Evolutionary conservation across 2,329 filamentous ascomycete species (phyloP), one percentile per base, ranked within the genome.

Genomic region (Neonectria faginata): DNA sequence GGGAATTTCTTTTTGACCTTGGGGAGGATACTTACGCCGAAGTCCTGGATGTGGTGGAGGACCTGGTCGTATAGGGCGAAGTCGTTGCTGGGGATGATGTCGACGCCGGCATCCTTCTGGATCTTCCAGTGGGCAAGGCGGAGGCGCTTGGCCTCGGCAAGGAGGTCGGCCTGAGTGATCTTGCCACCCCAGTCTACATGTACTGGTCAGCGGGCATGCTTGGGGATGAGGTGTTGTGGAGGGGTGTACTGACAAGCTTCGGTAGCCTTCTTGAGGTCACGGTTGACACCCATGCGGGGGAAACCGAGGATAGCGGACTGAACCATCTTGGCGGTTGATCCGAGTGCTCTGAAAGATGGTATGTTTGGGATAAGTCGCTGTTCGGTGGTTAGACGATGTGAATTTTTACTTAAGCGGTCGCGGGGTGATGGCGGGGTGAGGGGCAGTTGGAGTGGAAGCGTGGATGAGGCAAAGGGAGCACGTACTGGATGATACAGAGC

Each of bases 191-290:
- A 99, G 84, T 89, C 85, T 82, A 58, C 48, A 25, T 36, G 33
- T 80, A 67, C 71, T 57, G 75, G 70, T 67, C 58, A 73, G 69
- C 27, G 65, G 60, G 3, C 56, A 36, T 57, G 57, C 29, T n/a
- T n/a, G 18, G 41, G 48, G 56, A 60, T 39, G 51, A 54, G 50
- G 53, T 36, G 52, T 47, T 57, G 55, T 41, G 41, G 52, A 47
- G 54, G 51, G n/a, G 11, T 45, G n/a, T 44, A 84, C 85, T 79
- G 73, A 87, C 85, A 99, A 82, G 95, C 93, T 85, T 99, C 96
- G 74, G 94, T 99, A 79, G 96, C 96, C 91, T 99, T 99, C 92
- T 99, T 99, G 82, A 99, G 90, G 88, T 99, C 96, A 90, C 96
- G 94, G 85, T 97, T 92, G 78, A 89, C 92, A 85, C 96, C 96